phyloP scores from a whole-genome alignment of 495 filamentous ascomycete genomes.

The Xylaria nigripes region DNA sequence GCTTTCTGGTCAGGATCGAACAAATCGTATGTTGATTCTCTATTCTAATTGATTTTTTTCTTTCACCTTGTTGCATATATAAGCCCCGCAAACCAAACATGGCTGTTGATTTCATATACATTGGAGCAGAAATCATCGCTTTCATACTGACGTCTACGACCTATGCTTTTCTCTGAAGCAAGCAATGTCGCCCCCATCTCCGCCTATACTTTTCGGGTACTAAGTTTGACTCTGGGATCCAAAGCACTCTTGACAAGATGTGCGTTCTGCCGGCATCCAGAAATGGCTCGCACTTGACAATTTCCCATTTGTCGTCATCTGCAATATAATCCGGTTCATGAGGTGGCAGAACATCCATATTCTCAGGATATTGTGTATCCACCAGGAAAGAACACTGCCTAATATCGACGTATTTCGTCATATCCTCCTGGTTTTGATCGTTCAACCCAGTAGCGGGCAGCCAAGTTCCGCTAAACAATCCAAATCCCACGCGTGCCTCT shows the following conservation, averaged over 20 bases:
- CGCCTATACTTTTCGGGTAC: constrained; percentile 62
- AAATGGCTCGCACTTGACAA: constrained; percentile 64
- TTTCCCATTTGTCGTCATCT: constrained; percentile 64
- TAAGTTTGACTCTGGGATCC: constrained; percentile 67
- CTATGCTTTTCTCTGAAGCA: constrained; percentile 50
- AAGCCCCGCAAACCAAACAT: no score
- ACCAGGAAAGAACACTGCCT: constrained; percentile 73
- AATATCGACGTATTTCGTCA: constrained; percentile 75
- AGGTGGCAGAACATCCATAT: constrained; percentile 29
- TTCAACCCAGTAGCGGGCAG: constrained; percentile 80
- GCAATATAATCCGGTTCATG: constrained; percentile 70
- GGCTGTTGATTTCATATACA: background rate
- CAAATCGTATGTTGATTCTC: no score
- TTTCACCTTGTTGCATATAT: no score
- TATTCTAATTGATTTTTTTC: no score
- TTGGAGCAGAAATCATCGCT: background rate
- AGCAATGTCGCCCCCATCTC: constrained; percentile 76
- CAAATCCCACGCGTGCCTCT: constrained; percentile 52
- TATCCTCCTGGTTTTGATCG: constrained; percentile 81
- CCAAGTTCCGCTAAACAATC: constrained; percentile 70
- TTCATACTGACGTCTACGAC: background rate
- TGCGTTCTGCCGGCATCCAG: constrained; percentile 70
- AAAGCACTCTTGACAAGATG: constrained; percentile 68
- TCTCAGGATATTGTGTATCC: constrained; percentile 70
- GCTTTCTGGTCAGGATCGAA: no score